Percentiles rank a stretch among this genome's conserved stretches.
phyloP scores from a whole-genome alignment of 805 yeast genomes.

The Wickerhamomyces pijperi region DNA sequence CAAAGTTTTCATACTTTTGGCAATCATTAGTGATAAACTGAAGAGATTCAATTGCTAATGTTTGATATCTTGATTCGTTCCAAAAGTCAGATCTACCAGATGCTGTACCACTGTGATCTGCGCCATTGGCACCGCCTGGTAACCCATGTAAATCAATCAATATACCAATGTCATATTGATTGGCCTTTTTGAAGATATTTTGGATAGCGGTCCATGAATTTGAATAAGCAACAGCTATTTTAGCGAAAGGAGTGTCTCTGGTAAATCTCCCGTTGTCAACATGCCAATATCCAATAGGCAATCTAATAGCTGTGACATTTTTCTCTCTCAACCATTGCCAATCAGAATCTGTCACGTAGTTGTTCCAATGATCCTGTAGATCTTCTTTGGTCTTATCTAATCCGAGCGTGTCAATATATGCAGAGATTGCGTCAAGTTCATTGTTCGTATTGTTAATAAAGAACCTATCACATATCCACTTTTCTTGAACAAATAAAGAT shows the following conservation, averaged over 20 bases:
- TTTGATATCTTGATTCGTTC: constrained; percentile 30
- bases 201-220: constrained; percentile 64
- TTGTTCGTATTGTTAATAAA: constrained; percentile 48
- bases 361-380: constrained; percentile 56
- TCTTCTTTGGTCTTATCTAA: constrained; percentile 38
- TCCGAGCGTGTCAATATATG: constrained; percentile 37
- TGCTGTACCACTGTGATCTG: constrained; percentile 68
- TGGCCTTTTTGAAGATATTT: constrained; percentile 49
- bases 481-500: constrained; percentile 66
- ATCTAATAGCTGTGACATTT: constrained; percentile 71
- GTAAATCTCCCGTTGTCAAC: constrained; percentile 53
- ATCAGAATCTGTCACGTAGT: constrained; percentile 54
- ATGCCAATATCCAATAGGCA: constrained; percentile 90
- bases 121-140: constrained; percentile 87
- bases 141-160: constrained; percentile 80
- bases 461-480: constrained; percentile 58
- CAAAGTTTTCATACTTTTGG: constrained; percentile 47
- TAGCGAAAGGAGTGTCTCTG: constrained; percentile 50
- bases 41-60: constrained; percentile 37
- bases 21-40: constrained; percentile 56
- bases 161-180: constrained; percentile 51
- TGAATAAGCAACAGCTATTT: constrained; percentile 44
- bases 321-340: constrained; percentile 63
- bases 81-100: constrained; percentile 57
- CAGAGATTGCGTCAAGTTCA: constrained; percentile 65